These are phyloP conservation scores for Aphanocladium album DNA, from an alignment of 2,329 filamentous ascomycete genomes.

Conservation along the genomic window DNA sequence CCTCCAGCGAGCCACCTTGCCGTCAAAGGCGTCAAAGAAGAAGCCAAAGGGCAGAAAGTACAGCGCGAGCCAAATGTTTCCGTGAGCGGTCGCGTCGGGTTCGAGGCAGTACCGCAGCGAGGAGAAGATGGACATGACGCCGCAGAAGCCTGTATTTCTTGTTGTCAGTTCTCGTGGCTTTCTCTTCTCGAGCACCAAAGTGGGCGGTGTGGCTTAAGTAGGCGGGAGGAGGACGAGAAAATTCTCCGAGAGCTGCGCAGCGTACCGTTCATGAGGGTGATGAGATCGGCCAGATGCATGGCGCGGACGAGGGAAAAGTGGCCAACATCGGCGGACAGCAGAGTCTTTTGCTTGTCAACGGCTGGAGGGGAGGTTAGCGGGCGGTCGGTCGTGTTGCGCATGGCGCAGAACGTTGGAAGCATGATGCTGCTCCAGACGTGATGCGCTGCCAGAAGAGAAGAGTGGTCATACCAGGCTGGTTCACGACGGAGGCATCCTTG, in stretches of 20 bases:
- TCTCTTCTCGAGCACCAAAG: conserved; percentile 5
- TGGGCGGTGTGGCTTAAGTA: neutral
- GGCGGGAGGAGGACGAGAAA: too few relatives aligned
- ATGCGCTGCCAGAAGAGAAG: neutral
- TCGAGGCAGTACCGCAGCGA: conserved; percentile 84
- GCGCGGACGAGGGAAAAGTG: conserved; percentile 67
- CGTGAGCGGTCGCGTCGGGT: conserved; percentile 58
- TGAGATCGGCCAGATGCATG: conserved; percentile 75
- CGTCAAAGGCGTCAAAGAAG: conserved; percentile 98
- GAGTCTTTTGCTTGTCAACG: conserved; percentile 69
- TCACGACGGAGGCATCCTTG: conserved; percentile 25
- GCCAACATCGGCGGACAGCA: conserved; percentile 63
- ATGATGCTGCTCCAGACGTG: neutral
- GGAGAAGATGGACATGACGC: conserved; percentile 92
- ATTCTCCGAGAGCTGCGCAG: neutral
- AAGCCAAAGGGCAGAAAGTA: conserved; percentile 85
- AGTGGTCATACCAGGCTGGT: conserved; percentile 28
- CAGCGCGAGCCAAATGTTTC: conserved; percentile 76
- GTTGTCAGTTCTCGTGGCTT: neutral
- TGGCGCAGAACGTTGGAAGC: neutral
- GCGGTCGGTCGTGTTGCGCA: neutral
- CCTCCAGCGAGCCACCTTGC: conserved; percentile 92
- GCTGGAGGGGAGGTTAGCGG: conserved; percentile 34
- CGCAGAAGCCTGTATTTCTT: conserved; percentile 62
- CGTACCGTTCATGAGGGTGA: conserved; percentile 74